Percentiles rank a stretch among this genome's conserved stretches.
phyloP scores from a whole-genome alignment of 2,329 filamentous ascomycete genomes.

The Alternaria angustiovoidea region DNA sequence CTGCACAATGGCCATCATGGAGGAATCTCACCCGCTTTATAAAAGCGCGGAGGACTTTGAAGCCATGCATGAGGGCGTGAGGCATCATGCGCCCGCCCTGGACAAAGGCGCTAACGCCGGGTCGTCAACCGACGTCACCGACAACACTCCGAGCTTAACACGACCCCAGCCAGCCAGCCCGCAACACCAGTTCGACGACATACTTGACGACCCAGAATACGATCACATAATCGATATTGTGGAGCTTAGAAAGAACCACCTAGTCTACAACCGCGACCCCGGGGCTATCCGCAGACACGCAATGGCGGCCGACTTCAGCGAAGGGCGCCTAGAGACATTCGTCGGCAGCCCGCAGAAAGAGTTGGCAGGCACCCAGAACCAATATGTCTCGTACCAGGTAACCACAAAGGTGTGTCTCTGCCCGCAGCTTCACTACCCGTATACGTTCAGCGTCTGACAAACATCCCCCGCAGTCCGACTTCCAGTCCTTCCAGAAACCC shows the following conservation, averaged over 20 bases:
- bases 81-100: conserved; percentile 4
- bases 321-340: conserved; percentile 81
- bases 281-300: conserved; percentile 25
- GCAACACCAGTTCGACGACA: conserved; percentile 8
- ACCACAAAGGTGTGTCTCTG: conserved; percentile 76
- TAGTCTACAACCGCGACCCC: conserved; percentile 11
- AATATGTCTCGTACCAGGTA: conserved; percentile 94
- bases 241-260: conserved; percentile 15
- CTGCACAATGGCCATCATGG: background rate
- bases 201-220: conserved; percentile 25
- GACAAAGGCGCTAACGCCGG: conserved; percentile 10
- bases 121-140: conserved; percentile 26
- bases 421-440: background rate
- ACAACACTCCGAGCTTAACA: conserved; percentile 19
- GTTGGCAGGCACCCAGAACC: conserved; percentile 94
- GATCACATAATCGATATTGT: conserved; percentile 21
- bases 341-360: conserved; percentile 90
- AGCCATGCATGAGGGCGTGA: conserved; percentile 17
- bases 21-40: background rate
- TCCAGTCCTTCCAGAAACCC: conserved; percentile 87
- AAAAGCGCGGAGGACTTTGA: conserved; percentile 4
- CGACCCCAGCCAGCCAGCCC: conserved; percentile 11
- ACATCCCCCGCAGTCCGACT: conserved; percentile 74
- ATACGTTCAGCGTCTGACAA: background rate
- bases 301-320: conserved; percentile 51